Percentiles rank a stretch among this genome's conserved stretches.
Evolutionary conservation across 768 basidiomycete genomes (phyloP).

Genomic region (Aureoboletus auriporus): DNA sequence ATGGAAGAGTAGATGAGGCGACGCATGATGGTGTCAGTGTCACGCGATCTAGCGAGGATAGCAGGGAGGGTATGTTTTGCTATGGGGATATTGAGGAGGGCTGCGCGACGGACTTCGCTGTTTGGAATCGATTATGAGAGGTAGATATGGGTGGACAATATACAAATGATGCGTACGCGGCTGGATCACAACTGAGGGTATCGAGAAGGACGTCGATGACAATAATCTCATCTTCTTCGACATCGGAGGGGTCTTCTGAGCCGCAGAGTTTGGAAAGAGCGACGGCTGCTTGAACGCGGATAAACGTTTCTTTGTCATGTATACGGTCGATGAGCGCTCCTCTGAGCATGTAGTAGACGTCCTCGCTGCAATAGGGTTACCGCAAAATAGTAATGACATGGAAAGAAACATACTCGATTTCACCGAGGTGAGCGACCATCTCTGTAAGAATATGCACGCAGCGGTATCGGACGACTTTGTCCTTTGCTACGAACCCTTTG

Average conservation of each 20-base stretch:
- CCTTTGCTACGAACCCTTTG: conserved; percentile 78
- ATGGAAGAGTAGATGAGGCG: conserved; percentile 66
- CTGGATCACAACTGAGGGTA: conserved; percentile 64
- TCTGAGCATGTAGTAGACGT: conserved; percentile 63
- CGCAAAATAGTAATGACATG: not conserved
- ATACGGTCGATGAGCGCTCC: conserved; percentile 64
- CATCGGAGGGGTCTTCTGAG: conserved; percentile 60
- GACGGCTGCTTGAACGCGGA: conserved; percentile 77
- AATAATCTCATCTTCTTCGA: conserved; percentile 42
- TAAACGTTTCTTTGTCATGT: conserved; percentile 70
- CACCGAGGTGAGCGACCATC: conserved; percentile 76
- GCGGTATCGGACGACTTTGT: conserved; percentile 83
- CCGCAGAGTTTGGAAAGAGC: conserved; percentile 75
- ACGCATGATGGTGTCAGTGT: conserved; percentile 72
- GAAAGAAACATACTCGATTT: conserved; percentile 65
- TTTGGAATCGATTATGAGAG: not conserved
- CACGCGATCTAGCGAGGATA: conserved; percentile 74
- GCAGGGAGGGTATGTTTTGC: conserved; percentile 51
- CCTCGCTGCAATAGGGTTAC: conserved; percentile 51
- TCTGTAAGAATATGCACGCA: conserved; percentile 73
- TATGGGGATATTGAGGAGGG: conserved; percentile 67
- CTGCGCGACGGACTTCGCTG: conserved; percentile 85
- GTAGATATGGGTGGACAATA: not conserved
- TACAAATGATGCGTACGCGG: conserved; percentile 51
- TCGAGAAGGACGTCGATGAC: conserved; percentile 64